Conservation (phyloP, 2,329 filamentous ascomycete species). For the Blastomyces percursus region DNA sequence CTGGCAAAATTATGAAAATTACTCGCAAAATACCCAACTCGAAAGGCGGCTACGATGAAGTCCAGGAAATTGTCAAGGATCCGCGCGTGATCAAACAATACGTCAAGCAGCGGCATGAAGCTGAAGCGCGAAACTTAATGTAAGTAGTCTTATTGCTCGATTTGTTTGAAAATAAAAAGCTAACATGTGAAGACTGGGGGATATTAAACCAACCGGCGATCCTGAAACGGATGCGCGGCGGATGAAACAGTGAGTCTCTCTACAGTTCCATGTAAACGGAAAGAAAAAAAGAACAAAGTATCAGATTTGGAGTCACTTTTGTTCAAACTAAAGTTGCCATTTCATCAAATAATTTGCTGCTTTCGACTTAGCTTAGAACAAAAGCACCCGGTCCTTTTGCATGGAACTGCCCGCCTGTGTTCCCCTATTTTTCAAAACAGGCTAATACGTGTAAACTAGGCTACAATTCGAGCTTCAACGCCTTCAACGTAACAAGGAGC, state of each 20-base stretch:
- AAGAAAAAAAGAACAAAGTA: neutral
- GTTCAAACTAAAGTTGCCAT: neutral
- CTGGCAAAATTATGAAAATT: conserved; percentile 62
- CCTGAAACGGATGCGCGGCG: conserved; percentile 54
- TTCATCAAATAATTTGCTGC: neutral
- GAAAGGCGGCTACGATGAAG: conserved; percentile 52
- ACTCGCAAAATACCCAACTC: conserved; percentile 54
- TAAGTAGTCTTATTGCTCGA: conserved; percentile 33
- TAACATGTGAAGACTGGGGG: conserved; percentile 39
- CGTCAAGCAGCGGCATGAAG: conserved; percentile 61
- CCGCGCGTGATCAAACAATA: conserved; percentile 83
- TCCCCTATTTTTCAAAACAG: conserved; percentile 4
- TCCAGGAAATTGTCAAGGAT: conserved; percentile 58
- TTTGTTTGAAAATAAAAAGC: conserved; percentile 15
- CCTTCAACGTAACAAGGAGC: conserved; percentile 82
- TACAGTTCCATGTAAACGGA: neutral
- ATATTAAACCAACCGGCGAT: conserved; percentile 55
- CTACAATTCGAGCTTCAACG: conserved; percentile 67
- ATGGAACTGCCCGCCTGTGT: conserved; percentile 5
- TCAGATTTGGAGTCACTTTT: neutral
- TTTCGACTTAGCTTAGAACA: neutral
- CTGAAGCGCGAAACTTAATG: conserved; percentile 62
- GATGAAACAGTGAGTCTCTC: conserved; percentile 41
- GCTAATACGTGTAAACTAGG: conserved; percentile 33
- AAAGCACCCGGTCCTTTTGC: neutral